phyloP scores from a whole-genome alignment of 1,284 basidiomycete genomes.

The Leccinum subfulvum region DNA sequence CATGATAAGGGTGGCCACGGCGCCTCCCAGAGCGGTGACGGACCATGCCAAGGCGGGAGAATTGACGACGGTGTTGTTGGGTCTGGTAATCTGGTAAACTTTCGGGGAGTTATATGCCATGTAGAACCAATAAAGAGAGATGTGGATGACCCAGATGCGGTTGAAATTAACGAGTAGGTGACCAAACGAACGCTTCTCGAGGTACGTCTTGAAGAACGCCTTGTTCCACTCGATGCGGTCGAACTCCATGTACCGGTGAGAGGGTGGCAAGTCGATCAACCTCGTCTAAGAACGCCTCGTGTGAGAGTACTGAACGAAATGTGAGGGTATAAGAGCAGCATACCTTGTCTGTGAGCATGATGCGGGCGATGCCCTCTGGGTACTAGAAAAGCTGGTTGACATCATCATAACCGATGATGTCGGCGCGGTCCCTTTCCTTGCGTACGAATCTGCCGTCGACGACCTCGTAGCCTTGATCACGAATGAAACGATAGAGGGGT shows the following conservation, averaged over 20 bases:
- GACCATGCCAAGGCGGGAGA: constrained; percentile 83
- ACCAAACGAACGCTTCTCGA: constrained; percentile 90
- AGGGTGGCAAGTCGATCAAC: constrained; percentile 84
- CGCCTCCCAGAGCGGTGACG: constrained; percentile 86
- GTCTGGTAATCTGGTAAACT: constrained; percentile 56
- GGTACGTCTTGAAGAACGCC: constrained; percentile 97
- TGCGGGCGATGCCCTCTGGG: constrained; percentile 95
- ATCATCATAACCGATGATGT: constrained; percentile 98
- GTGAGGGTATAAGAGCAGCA: constrained; percentile 11
- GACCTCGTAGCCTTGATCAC: constrained; percentile 98
- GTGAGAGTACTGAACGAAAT: neutral
- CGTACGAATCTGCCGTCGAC: constrained; percentile 94
- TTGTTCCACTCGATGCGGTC: constrained; percentile 92
- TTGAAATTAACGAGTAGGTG: constrained; percentile 98
- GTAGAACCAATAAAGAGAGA: constrained; percentile 92
- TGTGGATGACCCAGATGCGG: constrained; percentile 94
- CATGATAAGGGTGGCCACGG: constrained; percentile 90
- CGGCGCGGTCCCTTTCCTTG: constrained; percentile 90
- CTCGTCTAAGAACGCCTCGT: constrained; percentile 55
- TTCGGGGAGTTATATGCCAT: constrained; percentile 91
- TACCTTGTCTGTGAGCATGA: constrained; percentile 86
- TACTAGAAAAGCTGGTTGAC: constrained; percentile 99
- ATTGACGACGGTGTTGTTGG: constrained; percentile 40
- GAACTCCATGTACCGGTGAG: constrained; percentile 93
- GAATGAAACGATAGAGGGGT: constrained; percentile 95